These are phyloP conservation scores for Pachysandra terminalis DNA, from an alignment of 164 flowering plant genomes.

Conservation along the genomic window DNA sequence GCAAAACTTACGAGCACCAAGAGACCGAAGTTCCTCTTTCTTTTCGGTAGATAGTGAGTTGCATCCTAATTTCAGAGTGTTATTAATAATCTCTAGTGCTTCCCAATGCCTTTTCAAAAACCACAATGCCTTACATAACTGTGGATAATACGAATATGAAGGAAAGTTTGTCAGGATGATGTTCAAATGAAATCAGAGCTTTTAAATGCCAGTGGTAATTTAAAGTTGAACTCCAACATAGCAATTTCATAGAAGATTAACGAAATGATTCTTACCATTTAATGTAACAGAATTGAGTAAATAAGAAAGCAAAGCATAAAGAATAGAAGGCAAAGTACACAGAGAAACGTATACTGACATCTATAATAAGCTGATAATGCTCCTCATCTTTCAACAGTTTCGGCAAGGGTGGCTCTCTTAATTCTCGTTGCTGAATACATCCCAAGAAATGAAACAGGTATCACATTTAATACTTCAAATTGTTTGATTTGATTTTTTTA, in stretches of 20 bases:
- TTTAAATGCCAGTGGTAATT: neutral
- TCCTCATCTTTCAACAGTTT: conserved; percentile 65
- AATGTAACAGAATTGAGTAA: neutral
- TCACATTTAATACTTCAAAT: no score
- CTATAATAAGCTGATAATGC: conserved; percentile 49
- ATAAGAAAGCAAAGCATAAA: neutral
- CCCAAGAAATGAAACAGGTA: conserved; percentile 11
- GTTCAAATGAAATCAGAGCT: neutral
- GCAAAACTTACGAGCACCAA: conserved; percentile 71
- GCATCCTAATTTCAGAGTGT: conserved; percentile 41
- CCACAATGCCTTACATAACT: conserved; percentile 74
- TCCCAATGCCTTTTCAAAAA: conserved; percentile 61
- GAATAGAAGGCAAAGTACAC: neutral
- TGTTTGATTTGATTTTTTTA: no score
- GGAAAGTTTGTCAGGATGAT: neutral
- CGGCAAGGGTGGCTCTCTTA: conserved; percentile 60
- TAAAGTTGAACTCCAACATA: neutral
- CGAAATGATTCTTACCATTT: neutral
- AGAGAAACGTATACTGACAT: conserved; percentile 41
- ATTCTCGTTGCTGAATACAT: conserved; percentile 27
- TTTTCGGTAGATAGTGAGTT: conserved; percentile 46
- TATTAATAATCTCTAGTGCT: conserved; percentile 63
- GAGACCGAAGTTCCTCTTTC: conserved; percentile 65
- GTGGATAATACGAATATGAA: conserved; percentile 6
- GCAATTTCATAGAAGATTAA: neutral